Conservation (phyloP, 2,329 filamentous ascomycete species). For the Cladophialophora psammophila region DNA sequence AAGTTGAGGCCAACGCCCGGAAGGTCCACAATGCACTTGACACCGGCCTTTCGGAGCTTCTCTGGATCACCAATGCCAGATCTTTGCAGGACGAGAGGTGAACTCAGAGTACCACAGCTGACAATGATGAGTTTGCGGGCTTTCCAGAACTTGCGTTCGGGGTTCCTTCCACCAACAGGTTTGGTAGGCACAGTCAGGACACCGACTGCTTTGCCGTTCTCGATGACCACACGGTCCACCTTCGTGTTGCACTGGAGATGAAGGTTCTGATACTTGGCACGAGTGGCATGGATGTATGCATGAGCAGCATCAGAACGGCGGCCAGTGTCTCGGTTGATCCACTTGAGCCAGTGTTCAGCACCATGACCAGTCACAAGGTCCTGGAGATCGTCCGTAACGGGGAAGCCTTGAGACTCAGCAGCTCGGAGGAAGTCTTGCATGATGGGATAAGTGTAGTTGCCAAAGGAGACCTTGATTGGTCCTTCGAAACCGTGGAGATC, state of each 20-base stretch:
- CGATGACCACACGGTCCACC: conserved; percentile 77
- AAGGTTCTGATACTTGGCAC: conserved; percentile 72
- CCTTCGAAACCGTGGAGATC: conserved; percentile 77
- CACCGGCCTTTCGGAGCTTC: conserved; percentile 72
- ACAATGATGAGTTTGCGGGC: conserved; percentile 78
- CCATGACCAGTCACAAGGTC: conserved; percentile 69
- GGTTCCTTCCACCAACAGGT: conserved; percentile 63
- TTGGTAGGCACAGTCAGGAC: conserved; percentile 76
- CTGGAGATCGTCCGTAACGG: conserved; percentile 76
- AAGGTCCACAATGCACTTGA: conserved; percentile 73
- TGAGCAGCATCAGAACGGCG: conserved; percentile 79
- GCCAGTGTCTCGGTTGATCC: conserved; percentile 74
- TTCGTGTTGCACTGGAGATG: conserved; percentile 79
- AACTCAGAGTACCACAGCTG: conserved; percentile 75
- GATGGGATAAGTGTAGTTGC: conserved; percentile 81
- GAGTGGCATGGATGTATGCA: conserved; percentile 78
- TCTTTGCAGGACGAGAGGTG: conserved; percentile 76
- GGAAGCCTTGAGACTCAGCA: conserved; percentile 76
- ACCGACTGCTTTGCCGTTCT: conserved; percentile 73
- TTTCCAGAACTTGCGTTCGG: conserved; percentile 60
- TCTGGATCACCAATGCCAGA: conserved; percentile 76
- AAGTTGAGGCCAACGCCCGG: conserved; percentile 79
- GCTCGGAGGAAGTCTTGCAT: conserved; percentile 81
- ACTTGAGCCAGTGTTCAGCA: conserved; percentile 84
- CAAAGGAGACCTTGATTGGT: conserved; percentile 82